Evolutionary conservation across 352 stramenopile genomes (phyloP), one percentile per base, ranked within the genome.

Genomic region (Phytopythium delawarense): DNA sequence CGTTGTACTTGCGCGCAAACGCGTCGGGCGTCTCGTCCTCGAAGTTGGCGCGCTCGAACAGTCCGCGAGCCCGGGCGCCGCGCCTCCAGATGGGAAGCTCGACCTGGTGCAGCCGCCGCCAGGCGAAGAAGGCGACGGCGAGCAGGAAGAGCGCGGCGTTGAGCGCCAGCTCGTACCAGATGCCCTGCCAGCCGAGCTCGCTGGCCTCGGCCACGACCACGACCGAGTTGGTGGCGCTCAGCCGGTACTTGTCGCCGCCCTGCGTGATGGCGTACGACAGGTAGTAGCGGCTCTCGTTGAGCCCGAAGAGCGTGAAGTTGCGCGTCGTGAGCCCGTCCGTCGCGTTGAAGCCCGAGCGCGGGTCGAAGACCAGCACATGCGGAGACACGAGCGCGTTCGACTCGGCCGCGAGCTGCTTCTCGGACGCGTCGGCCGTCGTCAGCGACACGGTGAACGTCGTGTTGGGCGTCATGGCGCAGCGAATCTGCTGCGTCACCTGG

Each of bases 31-130:
- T 64, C 0, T 90, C 62, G 32, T 82, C 69, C 45, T 91, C 84
- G 53, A 82, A 90, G 70, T 94, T 92, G 50, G 74, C 74, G 35
- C 80, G 84, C 58, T 92, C 76, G 68, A 94, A 94, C 15, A 94
- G 75, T 2, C 71, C 72, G n/a, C 78, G 65, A 0, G 55, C 39
- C 9, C 55, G 55, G 6, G 39, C 37, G 20, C 55, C 55, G 37
- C 55, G 55, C 4, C 20, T 15, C 79, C 80, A 94, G 44, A 91
- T 77, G 2, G 82, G 82, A 40, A 91, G 66, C 25, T 79, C 61
- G 6, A 92, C 48, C 30, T 61, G 71, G 34, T 87, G 78, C 6
- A 89, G 37, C 13, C 80, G 71, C 28, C 80, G 72, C 75, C 75
- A 91, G 4, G 69, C 72, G 55, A 93, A 93, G 64, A 92, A 91